Evolutionary conservation across 768 basidiomycete genomes (phyloP).

Genomic region (Phaffia tasmanica): DNA sequence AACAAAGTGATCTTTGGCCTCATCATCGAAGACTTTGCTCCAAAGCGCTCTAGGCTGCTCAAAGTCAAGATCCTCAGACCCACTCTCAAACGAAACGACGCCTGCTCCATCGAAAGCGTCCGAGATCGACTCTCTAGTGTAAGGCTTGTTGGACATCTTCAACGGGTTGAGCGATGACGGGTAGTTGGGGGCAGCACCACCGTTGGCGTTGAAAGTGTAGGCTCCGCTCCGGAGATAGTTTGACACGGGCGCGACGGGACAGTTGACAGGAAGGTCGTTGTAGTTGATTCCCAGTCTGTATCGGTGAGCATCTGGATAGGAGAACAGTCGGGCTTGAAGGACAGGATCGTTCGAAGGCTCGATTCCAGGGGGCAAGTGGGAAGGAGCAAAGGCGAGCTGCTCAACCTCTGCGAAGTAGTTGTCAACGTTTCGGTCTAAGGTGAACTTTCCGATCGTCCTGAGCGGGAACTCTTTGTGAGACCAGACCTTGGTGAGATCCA

Average conservation of each 20-base stretch:
- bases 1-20: constrained; percentile 36
- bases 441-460: constrained; percentile 39
- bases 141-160: constrained; percentile 43
- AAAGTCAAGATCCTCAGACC: constrained; percentile 48
- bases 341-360: constrained; percentile 87
- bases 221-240: constrained; percentile 33
- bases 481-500: constrained; percentile 69
- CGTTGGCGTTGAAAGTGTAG: constrained; percentile 41
- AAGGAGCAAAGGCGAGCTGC: constrained; percentile 72
- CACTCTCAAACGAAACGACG: constrained; percentile 46
- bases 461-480: constrained; percentile 40
- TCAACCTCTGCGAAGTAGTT: constrained; percentile 41
- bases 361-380: constrained; percentile 75
- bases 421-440: constrained; percentile 39
- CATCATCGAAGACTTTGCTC: constrained; percentile 39
- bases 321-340: constrained; percentile 86
- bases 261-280: constrained; percentile 74
- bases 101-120: constrained; percentile 31
- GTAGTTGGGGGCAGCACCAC: constrained; percentile 80
- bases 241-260: constrained; percentile 56
- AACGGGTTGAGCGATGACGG: constrained; percentile 65
- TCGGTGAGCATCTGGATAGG: constrained; percentile 51
- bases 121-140: constrained; percentile 17
- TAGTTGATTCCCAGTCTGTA: constrained; percentile 41
- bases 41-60: constrained; percentile 38